These are phyloP conservation scores for Neurospora sp. DNA, from an alignment of 495 filamentous ascomycete species.

Conservation along the genomic window DNA sequence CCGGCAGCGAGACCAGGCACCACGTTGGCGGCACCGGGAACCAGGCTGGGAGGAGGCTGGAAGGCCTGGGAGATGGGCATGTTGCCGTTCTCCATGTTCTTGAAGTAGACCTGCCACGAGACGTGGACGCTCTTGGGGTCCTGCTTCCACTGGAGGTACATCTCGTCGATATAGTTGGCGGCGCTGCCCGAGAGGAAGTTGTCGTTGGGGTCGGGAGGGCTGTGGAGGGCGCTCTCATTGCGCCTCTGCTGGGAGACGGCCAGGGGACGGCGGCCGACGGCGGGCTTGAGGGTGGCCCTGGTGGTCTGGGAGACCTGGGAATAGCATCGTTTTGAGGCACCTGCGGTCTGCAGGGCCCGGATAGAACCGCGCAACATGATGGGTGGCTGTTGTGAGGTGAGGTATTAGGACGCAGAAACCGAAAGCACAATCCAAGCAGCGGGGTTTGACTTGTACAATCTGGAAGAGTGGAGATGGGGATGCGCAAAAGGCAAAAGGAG, in stretches of 20 bases:
- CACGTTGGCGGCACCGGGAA: slow-evolving; percentile 69
- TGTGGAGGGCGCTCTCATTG: slow-evolving; percentile 33
- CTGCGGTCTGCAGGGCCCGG: slow-evolving; percentile 21
- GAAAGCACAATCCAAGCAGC: not conserved
- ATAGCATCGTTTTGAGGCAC: slow-evolving; percentile 24
- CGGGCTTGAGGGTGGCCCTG: slow-evolving; percentile 20
- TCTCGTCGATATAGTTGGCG: slow-evolving; percentile 98
- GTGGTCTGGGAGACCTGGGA: slow-evolving; percentile 33
- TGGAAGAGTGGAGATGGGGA: slow-evolving; percentile 16
- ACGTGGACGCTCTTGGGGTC: slow-evolving; percentile 90
- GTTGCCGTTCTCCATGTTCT: slow-evolving; percentile 95
- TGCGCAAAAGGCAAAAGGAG: slow-evolving; percentile 26
- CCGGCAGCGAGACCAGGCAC: slow-evolving; percentile 66
- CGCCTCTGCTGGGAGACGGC: slow-evolving; percentile 39
- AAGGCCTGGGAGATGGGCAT: slow-evolving; percentile 97
- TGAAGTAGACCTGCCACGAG: slow-evolving; percentile 99
- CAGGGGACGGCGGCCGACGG: slow-evolving; percentile 38
- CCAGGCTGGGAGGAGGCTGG: slow-evolving; percentile 83
- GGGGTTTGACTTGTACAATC: not conserved
- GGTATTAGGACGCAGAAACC: slow-evolving; percentile 2
- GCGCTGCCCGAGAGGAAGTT: slow-evolving; percentile 90
- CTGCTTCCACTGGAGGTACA: slow-evolving; percentile 95
- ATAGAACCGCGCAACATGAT: slow-evolving; percentile 40
- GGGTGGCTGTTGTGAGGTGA: slow-evolving; percentile 18
- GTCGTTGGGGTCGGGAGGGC: slow-evolving; percentile 68